Evolutionary conservation across 2,329 filamentous ascomycete genomes (phyloP).

Genomic region (Remersonia thermophila): DNA sequence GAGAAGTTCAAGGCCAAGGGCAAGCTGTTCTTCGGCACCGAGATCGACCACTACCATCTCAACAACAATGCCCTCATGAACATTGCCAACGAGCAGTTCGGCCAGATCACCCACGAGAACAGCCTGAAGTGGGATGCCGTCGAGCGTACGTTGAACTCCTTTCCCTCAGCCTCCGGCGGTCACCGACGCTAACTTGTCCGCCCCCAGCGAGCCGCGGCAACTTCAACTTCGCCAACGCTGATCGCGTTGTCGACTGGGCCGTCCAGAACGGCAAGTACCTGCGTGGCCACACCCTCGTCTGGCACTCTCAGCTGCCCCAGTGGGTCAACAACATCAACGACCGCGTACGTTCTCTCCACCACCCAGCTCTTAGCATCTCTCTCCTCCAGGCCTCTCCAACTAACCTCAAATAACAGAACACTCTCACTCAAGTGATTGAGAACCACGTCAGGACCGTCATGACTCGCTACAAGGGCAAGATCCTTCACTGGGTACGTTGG

Average conservation of each 20-base stretch:
- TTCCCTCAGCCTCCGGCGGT: no score
- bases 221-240: slow-evolving; percentile 6
- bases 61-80: slow-evolving; percentile 6
- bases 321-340: slow-evolving; percentile 49
- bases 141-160: slow-evolving; percentile 9
- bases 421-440: slow-evolving; percentile 43
- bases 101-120: slow-evolving; percentile 7
- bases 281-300: slow-evolving; percentile 55
- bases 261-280: slow-evolving; percentile 31
- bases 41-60: slow-evolving; percentile 9
- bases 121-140: slow-evolving; percentile 9
- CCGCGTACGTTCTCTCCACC: no score
- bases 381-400: no score
- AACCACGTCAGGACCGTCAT: slow-evolving; percentile 49
- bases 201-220: slow-evolving; percentile 6
- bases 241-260: slow-evolving; percentile 5
- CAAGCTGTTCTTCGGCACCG: slow-evolving; percentile 7
- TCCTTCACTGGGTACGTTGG: no score
- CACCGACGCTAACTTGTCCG: slow-evolving; percentile 3
- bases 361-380: no score
- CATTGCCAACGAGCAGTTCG: slow-evolving; percentile 6
- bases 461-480: slow-evolving; percentile 50
- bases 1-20: slow-evolving; percentile 9
- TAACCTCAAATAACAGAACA: no score
- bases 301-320: slow-evolving; percentile 45